Conservation (phyloP, 495 filamentous ascomycete species). For the Penicilliopsis zonata region DNA sequence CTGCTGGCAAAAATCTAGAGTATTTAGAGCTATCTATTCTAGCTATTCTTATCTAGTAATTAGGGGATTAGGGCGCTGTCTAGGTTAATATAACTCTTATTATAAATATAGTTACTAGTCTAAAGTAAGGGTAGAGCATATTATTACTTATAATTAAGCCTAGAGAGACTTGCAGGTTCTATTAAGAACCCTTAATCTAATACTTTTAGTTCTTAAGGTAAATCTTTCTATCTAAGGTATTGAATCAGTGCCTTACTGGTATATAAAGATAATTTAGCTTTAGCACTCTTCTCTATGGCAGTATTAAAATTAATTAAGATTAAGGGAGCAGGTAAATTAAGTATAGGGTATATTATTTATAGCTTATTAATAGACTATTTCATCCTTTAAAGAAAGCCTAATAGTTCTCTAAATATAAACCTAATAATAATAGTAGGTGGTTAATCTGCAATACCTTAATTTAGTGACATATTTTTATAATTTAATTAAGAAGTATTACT, state of each 20-base stretch:
- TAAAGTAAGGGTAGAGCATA: constrained; percentile 14
- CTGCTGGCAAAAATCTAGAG: constrained; percentile 7
- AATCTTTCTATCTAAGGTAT: background rate
- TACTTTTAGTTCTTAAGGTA: too few relatives aligned
- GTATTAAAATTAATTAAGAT: background rate
- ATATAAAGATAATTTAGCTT: constrained; percentile 6
- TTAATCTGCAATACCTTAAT: too few relatives aligned
- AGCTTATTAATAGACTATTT: constrained; percentile 4
- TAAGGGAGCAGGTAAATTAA: constrained; percentile 1
- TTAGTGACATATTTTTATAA: too few relatives aligned
- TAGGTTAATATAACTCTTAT: constrained; percentile 7
- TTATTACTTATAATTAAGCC: constrained; percentile 2
- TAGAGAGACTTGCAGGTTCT: constrained; percentile 5
- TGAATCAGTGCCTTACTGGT: constrained; percentile 3
- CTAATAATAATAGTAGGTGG: too few relatives aligned
- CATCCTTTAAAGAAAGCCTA: constrained; percentile 5
- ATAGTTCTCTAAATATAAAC: constrained; percentile 6
- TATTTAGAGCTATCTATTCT: constrained; percentile 11
- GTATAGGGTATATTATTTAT: constrained; percentile 7
- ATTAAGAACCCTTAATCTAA: constrained; percentile 1
- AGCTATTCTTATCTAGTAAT: constrained; percentile 9
- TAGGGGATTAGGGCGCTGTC: too few relatives aligned
- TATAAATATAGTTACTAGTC: constrained; percentile 8
- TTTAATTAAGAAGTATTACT: too few relatives aligned
- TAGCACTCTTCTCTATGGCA: constrained; percentile 6